These are phyloP conservation scores for Aspergillus sclerotialis DNA, from an alignment of 2,329 filamentous ascomycete species.

Conservation along the genomic window DNA sequence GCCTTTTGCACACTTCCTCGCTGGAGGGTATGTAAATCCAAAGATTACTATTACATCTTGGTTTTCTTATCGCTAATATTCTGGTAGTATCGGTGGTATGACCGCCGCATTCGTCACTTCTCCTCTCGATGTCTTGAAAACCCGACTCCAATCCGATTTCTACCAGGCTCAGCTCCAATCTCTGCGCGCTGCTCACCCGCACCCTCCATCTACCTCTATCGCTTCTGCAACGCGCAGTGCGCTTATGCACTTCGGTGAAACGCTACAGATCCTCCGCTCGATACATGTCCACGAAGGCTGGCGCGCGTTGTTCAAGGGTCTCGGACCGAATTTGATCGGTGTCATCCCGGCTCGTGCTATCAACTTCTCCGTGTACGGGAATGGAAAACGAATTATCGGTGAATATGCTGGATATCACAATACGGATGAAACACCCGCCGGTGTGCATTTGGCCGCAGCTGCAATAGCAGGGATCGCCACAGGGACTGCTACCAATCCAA, in stretches of 20 bases:
- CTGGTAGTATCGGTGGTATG: slow-evolving; percentile 72
- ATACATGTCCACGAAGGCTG: slow-evolving; percentile 78
- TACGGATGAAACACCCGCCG: slow-evolving; percentile 51
- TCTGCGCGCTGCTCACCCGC: slow-evolving; percentile 53
- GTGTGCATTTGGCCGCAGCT: slow-evolving; percentile 72
- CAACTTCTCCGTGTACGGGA: slow-evolving; percentile 91
- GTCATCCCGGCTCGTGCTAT: slow-evolving; percentile 86
- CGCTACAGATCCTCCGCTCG: slow-evolving; percentile 72
- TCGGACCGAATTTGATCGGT: slow-evolving; percentile 83
- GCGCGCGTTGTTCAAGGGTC: slow-evolving; percentile 84
- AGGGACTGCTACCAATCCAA: slow-evolving; percentile 87
- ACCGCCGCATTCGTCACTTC: slow-evolving; percentile 87
- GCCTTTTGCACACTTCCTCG: slow-evolving; percentile 87
- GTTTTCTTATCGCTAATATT: slow-evolving; percentile 6
- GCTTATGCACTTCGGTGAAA: slow-evolving; percentile 72
- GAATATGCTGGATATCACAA: slow-evolving; percentile 49
- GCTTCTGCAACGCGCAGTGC: slow-evolving; percentile 61
- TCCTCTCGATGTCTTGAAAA: slow-evolving; percentile 89
- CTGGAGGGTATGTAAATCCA: slow-evolving; percentile 64
- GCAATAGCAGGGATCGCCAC: slow-evolving; percentile 75
- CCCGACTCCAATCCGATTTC: slow-evolving; percentile 86
- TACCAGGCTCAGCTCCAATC: slow-evolving; percentile 74
- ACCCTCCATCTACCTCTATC: slow-evolving; percentile 40
- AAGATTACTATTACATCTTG: background rate
- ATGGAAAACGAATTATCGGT: slow-evolving; percentile 76